Evolutionary conservation across 2,329 filamentous ascomycete species (phyloP).

Genomic region (Decorospora gaudefroyi): DNA sequence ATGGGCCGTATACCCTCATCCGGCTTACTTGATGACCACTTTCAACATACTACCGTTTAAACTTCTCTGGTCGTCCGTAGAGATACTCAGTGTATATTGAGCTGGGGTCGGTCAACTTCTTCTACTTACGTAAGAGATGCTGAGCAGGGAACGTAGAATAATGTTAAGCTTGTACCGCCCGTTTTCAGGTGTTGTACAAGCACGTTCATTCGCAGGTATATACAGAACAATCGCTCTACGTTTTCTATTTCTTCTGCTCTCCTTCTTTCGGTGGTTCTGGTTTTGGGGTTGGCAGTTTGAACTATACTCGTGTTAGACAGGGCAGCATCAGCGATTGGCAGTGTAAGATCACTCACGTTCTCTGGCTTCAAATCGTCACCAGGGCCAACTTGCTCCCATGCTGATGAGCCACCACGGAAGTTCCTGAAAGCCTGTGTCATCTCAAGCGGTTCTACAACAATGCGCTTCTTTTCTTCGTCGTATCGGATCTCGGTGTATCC

Average conservation of each 20-base stretch:
- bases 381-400: conserved; percentile 70
- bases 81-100: too few species aligned
- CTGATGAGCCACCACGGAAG: conserved; percentile 78
- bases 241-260: conserved; percentile 82
- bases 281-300: conserved; percentile 94
- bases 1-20: too few species aligned
- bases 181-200: conserved; percentile 17
- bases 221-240: conserved; percentile 44
- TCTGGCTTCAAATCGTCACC: conserved; percentile 82
- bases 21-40: too few species aligned
- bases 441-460: conserved; percentile 96
- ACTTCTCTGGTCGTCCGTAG: neutral
- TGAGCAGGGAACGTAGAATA: neutral
- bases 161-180: neutral
- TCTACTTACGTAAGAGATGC: too few species aligned
- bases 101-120: too few species aligned
- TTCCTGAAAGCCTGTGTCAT: conserved; percentile 98
- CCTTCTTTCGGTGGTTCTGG: conserved; percentile 84
- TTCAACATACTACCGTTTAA: too few species aligned
- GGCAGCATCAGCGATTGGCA: neutral
- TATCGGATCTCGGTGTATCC: conserved; percentile 98
- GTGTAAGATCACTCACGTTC: conserved; percentile 45
- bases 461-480: conserved; percentile 99
- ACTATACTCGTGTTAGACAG: conserved; percentile 52
- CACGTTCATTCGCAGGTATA: conserved; percentile 44